Evolutionary conservation across 306 rosid genomes (phyloP).

Genomic region (Casuarina equisetifolia): DNA sequence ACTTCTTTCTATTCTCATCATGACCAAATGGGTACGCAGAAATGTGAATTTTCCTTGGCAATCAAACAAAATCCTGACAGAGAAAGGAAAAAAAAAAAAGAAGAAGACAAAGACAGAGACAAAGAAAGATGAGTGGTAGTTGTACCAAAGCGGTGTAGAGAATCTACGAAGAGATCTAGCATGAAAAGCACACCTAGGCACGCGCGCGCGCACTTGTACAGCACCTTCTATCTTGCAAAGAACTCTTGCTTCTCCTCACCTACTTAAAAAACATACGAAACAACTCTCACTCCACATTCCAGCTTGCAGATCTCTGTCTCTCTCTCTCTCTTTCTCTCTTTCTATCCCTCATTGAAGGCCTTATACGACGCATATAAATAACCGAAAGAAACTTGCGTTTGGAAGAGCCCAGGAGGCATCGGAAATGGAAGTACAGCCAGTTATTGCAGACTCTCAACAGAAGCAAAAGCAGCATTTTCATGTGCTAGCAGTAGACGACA

Average conservation of each 20-base stretch:
- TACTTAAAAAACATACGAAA: conserved; percentile 28
- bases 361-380: too few relatives aligned
- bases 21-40: conserved; percentile 62
- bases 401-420: neutral
- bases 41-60: conserved; percentile 44
- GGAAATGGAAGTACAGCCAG: conserved; percentile 41
- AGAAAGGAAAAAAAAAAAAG: conserved; percentile 10
- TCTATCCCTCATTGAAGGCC: too few relatives aligned
- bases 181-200: conserved; percentile 39
- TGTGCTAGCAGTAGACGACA: conserved; percentile 94
- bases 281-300: conserved; percentile 13
- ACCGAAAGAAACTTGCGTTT: neutral
- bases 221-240: too few relatives aligned
- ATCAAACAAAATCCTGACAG: conserved; percentile 56
- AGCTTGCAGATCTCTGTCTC: neutral
- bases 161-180: conserved; percentile 75
- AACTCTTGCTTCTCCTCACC: conserved; percentile 34
- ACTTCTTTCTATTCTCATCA: conserved; percentile 55
- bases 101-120: conserved; percentile 36
- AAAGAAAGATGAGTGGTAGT: conserved; percentile 46
- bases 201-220: conserved; percentile 3
- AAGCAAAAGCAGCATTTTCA: conserved; percentile 64
- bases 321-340: neutral
- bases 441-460: conserved; percentile 25
- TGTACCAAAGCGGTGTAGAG: conserved; percentile 75